Evolutionary conservation across 306 rosid species (phyloP).

Genomic region (Sicyos baderoa): DNA sequence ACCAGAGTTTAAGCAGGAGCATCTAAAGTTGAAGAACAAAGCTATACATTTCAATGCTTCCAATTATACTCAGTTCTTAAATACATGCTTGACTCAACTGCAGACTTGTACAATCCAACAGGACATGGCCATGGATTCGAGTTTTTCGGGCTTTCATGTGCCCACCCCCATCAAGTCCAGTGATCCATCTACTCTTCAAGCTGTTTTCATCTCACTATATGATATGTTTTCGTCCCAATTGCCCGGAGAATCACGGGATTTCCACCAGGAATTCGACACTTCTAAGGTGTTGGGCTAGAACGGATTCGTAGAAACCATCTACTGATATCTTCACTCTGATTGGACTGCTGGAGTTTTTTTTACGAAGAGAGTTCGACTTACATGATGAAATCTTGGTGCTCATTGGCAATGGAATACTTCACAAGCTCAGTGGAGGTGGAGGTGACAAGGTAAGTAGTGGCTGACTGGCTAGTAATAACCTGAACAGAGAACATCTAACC

Average conservation of each 20-base stretch:
- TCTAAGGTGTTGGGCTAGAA: neutral
- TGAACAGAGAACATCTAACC: conserved; percentile 5
- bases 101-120: neutral
- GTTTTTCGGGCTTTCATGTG: neutral
- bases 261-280: neutral
- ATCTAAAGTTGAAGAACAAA: too few species aligned
- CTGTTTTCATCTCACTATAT: neutral
- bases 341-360: too few species aligned
- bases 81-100: neutral
- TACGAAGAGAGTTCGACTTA: too few species aligned
- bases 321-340: too few species aligned
- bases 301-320: too few species aligned
- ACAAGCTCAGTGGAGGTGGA: too few species aligned
- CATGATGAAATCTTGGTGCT: too few species aligned
- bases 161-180: neutral
- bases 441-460: too few species aligned
- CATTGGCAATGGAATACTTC: too few species aligned
- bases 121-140: neutral
- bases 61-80: neutral
- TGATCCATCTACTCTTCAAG: neutral
- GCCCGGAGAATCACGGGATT: neutral
- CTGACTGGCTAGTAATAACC: neutral
- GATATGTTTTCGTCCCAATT: neutral
- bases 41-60: neutral
- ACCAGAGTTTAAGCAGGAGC: too few species aligned